A percentile compares a stretch with the other conserved stretches of the same genome.
Evolutionary conservation across 805 yeast genomes (phyloP).

Genomic region (Barnettozyma pratensis): DNA sequence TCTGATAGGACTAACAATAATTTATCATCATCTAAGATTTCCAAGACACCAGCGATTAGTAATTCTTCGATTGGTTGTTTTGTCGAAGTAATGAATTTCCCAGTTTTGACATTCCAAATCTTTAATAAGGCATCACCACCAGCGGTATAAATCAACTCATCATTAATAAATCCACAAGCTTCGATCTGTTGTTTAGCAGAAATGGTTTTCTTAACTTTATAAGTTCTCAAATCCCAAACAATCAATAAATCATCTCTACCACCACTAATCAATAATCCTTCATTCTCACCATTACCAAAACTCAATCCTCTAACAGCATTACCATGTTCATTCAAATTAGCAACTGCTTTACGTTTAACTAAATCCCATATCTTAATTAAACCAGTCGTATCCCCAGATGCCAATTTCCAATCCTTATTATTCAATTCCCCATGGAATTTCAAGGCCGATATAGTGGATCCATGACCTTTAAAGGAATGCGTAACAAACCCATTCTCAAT

Average conservation of each 20-base stretch:
- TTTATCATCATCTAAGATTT: conserved; percentile 28
- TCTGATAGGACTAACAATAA: conserved; percentile 67
- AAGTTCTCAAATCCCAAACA: conserved; percentile 49
- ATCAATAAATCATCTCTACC: conserved; percentile 83
- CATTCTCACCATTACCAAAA: conserved; percentile 42
- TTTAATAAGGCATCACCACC: conserved; percentile 72
- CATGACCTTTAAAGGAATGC: conserved; percentile 90
- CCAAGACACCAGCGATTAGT: conserved; percentile 55
- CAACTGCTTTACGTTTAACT: conserved; percentile 62
- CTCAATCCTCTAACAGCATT: conserved; percentile 84
- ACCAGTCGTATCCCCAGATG: conserved; percentile 63
- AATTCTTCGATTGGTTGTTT: conserved; percentile 66
- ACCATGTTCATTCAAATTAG: conserved; percentile 66
- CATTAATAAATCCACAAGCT: conserved; percentile 66
- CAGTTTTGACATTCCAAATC: conserved; percentile 54
- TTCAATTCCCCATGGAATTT: conserved; percentile 70
- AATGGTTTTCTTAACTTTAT: conserved; percentile 57
- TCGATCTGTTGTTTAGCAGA: conserved; percentile 74
- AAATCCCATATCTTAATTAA: conserved; percentile 58
- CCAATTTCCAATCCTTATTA: conserved; percentile 68
- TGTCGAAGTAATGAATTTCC: conserved; percentile 45
- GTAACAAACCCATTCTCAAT: conserved; percentile 82
- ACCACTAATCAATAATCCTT: conserved; percentile 55
- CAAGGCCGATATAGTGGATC: conserved; percentile 77
- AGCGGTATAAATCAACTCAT: conserved; percentile 74